Percentiles rank a stretch among this genome's conserved stretches.
phyloP scores from a whole-genome alignment of 768 basidiomycete genomes.

The Dendrothele bispora region DNA sequence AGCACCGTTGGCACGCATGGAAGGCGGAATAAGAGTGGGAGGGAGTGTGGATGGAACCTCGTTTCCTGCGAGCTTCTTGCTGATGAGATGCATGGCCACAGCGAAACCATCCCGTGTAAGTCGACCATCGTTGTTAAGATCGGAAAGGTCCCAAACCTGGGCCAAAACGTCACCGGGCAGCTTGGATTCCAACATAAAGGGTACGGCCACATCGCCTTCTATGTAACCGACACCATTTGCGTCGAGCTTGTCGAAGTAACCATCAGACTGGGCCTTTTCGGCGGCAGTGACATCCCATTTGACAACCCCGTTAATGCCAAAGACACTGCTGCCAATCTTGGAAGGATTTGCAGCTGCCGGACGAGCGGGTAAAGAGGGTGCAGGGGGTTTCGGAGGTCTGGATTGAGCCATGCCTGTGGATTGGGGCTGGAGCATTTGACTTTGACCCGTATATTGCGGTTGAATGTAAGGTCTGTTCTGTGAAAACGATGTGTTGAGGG shows the following conservation, averaged over 20 bases:
- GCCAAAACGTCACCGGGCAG: constrained; percentile 84
- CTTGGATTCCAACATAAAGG: constrained; percentile 91
- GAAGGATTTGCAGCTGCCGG: constrained; percentile 24
- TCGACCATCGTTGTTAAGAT: constrained; percentile 83
- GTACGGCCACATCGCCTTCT: constrained; percentile 92
- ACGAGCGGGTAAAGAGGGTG: constrained; percentile 39
- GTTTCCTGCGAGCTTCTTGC: constrained; percentile 76
- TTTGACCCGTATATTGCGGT: constrained; percentile 68
- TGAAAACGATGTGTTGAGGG: constrained; percentile 38
- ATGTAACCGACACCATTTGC: constrained; percentile 72
- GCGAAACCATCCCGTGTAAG: constrained; percentile 93
- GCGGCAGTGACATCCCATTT: constrained; percentile 81
- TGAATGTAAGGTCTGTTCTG: constrained; percentile 39
- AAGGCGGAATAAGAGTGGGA: constrained; percentile 76
- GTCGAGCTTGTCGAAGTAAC: constrained; percentile 83
- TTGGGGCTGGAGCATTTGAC: constrained; percentile 48
- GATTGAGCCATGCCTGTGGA: constrained; percentile 35
- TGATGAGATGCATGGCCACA: constrained; percentile 92
- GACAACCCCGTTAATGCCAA: constrained; percentile 26
- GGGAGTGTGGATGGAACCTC: constrained; percentile 76
- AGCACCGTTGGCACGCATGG: constrained; percentile 49
- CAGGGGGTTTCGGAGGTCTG: constrained; percentile 13
- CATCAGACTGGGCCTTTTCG: constrained; percentile 79
- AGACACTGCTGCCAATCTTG: constrained; percentile 23
- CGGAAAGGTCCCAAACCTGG: constrained; percentile 92